Conservation (phyloP, 768 basidiomycete genomes). For the Phaffia tasmanica region DNA sequence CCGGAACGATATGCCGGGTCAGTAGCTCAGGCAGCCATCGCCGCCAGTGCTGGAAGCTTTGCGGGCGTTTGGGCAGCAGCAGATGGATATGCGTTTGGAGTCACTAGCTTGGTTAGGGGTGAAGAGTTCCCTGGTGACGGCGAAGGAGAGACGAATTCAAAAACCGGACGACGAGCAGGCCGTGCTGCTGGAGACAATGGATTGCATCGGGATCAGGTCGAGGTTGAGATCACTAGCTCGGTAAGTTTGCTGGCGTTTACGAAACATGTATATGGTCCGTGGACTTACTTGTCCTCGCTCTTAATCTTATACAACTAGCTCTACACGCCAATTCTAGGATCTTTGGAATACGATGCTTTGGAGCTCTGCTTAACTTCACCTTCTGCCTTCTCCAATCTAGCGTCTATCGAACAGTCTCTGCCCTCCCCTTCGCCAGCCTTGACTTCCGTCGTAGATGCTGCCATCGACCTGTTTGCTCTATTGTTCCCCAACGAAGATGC, state of each 20-base stretch:
- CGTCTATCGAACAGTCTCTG: constrained; percentile 34
- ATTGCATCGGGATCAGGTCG: constrained; percentile 66
- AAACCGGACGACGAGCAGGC: constrained; percentile 48
- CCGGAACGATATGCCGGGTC: constrained; percentile 73
- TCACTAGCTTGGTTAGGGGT: constrained; percentile 48
- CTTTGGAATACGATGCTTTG: constrained; percentile 75
- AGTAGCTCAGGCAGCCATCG: constrained; percentile 81
- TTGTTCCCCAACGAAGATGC: constrained; percentile 70
- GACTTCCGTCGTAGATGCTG: constrained; percentile 75
- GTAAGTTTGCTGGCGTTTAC: constrained; percentile 42
- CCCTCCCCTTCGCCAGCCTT: constrained; percentile 61
- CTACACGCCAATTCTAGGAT: constrained; percentile 65
- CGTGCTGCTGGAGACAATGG: constrained; percentile 41
- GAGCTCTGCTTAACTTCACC: constrained; percentile 44
- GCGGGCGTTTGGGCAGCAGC: constrained; percentile 71
- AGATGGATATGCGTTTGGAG: constrained; percentile 87
- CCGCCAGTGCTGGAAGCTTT: constrained; percentile 70
- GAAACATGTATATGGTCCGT: background rate
- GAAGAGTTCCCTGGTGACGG: constrained; percentile 39
- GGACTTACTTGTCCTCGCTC: background rate
- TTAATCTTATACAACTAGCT: constrained; percentile 42
- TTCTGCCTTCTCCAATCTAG: constrained; percentile 36
- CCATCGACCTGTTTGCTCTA: constrained; percentile 72
- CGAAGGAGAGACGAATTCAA: constrained; percentile 84
- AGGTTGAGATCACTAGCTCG: constrained; percentile 63